Base-by-base conservation (phyloP, 257 asterid species). In the Dorcoceras hygrometricum region DNA sequence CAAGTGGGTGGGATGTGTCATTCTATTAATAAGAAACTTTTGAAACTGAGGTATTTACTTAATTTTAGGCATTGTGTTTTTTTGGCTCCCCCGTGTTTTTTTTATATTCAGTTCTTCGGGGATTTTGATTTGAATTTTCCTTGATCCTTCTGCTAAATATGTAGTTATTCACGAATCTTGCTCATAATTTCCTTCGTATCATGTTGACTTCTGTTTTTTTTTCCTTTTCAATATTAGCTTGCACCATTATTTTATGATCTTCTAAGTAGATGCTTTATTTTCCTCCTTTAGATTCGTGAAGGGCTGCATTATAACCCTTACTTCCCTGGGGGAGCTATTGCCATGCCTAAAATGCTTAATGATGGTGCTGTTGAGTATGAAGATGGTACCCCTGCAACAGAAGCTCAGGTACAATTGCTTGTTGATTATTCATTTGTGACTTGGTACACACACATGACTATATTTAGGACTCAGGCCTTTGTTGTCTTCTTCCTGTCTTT, bases 241-340 rank as follows among this genome's bases (percentile, higher is more conserved):
- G 55, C 28, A 7, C 65, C 34, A 43, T 57, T 46, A 18, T 69
- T 51, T 16, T 26, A 23, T 46, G 46, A 55, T 66, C 19, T 36
- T 65, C 72, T 65, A 69, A 84, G 58, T 20, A 2, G n/a, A 22
- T 51, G 65, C 59, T 46, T n/a, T 66, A 57, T 20, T 31, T 65
- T 69, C 76, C 32, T 69, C 23, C 27, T 76, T 23, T 75, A 88
- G 95, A 88, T 88, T 67, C 83, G 95, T 59, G 95, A 88, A 51
- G 95, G 95, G 39, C 69, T 88, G 82, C 93, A 88, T 71, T 88
- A 88, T 60, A 88, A 88, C 54, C 86, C 95, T 25, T 88, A 88
- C 82, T 88, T 88, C 81, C 92, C 95, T 67, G 95, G 95, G 4
- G 95, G 93, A 72, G 88, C 95, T 65, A 88, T 88, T 73, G 95